A percentile compares a stretch with the other conserved stretches of the same genome.
These are phyloP conservation scores for Austroboletus eburneus DNA, from an alignment of 768 basidiomycete genomes.

Conservation along the genomic window DNA sequence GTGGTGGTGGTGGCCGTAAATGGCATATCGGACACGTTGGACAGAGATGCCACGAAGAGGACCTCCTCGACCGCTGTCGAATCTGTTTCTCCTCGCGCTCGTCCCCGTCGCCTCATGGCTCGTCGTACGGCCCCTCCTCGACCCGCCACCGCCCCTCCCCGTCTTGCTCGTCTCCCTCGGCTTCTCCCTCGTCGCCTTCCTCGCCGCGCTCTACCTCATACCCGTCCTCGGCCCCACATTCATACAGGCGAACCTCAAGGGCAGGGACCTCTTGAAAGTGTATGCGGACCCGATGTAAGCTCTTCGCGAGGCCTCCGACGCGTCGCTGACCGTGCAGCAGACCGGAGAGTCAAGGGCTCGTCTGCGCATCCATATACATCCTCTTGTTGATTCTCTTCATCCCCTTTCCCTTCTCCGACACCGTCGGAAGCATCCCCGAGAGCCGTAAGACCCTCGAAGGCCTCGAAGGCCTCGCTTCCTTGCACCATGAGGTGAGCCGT, in stretches of 20 bases:
- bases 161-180: conserved; percentile 77
- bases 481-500: conserved; percentile 66
- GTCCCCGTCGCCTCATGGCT: conserved; percentile 72
- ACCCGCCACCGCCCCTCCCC: conserved; percentile 65
- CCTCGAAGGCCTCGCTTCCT: conserved; percentile 43
- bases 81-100: conserved; percentile 51
- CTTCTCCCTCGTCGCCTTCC: conserved; percentile 78
- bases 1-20: conserved; percentile 8
- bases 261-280: conserved; percentile 82
- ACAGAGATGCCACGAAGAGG: conserved; percentile 21
- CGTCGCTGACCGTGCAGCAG: conserved; percentile 39
- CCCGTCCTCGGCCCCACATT: conserved; percentile 83
- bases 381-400: conserved; percentile 87
- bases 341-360: conserved; percentile 91
- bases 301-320: background rate
- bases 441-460: conserved; percentile 45
- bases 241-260: conserved; percentile 75
- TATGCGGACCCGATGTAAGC: conserved; percentile 70
- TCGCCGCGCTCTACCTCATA: conserved; percentile 70
- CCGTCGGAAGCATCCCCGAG: conserved; percentile 47
- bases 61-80: conserved; percentile 47
- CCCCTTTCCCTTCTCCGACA: conserved; percentile 87
- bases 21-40: conserved; percentile 7
- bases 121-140: conserved; percentile 64
- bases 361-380: conserved; percentile 87